Evolutionary conservation across 2,329 filamentous ascomycete species (phyloP), one percentile per base, ranked within the genome.

Genomic region (Neocucurbitaria cava): DNA sequence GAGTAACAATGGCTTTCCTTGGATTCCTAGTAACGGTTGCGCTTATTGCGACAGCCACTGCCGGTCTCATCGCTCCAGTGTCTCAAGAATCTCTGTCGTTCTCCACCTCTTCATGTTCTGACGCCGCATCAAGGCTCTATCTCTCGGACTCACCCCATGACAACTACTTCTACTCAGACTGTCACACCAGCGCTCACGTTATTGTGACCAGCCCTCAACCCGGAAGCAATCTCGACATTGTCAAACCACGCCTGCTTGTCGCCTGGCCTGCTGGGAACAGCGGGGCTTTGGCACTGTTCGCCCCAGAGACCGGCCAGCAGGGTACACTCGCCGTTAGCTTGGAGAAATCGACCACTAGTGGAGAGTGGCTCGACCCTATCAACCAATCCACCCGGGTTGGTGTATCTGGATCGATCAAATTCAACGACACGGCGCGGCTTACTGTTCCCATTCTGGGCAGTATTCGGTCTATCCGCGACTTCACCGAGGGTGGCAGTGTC

Each of bases 231-330:
- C 72, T 87, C 1, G 79, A 76, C 1, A 75, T 85, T 30, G 83
- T 87, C 54, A 77, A 80, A 0, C 85, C 86, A 8, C 78, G 86
- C n/a, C 70, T 89, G 20, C 76, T 87, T 10, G 66, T 75, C 7
- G 87, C 86, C 8, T 89, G 86, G 86, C 86, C 87, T 7, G 84
- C 85, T 8, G 87, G 87, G 1, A 86, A 89, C 62, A 88, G 85
- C 47, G 87, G 87, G 0, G 77, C 83, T 23, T 81, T 81, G 4
- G 76, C 81, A 0, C 87, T 82, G 61, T 89, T 89, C 58, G 73
- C 79, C 13, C 83, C 86, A 0, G 73, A 81, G 44, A 81, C 81
- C 60, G 82, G 81, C 2, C 64, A 77, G 13, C 84, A 86, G 54
- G 84, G 84, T 1, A 79, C 78, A 1, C 75, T 89, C 1, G 78